A percentile compares a stretch with the other conserved stretches of the same genome.
Conservation (phyloP, 2,329 filamentous ascomycete species). For the Sordariomycetes sp. region DNA sequence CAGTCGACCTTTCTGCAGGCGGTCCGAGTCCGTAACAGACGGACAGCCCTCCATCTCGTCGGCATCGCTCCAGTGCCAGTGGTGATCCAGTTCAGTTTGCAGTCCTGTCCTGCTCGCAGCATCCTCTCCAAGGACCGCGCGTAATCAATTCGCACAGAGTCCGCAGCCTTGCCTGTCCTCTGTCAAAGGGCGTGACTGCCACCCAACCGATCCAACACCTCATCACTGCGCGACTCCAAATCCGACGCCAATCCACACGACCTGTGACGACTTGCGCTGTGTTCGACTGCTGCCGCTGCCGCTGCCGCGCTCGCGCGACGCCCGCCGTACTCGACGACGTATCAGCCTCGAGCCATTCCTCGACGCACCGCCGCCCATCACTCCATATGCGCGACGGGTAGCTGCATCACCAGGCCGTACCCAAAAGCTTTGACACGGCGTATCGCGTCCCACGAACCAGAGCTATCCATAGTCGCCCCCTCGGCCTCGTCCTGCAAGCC, state of each 20-base stretch:
- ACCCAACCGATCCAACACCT: slow-evolving; percentile 18
- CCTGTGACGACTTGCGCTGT: too few relatives aligned
- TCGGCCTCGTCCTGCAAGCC: neutral
- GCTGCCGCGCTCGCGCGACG: neutral
- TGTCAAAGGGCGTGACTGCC: neutral
- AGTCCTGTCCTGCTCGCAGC: too few relatives aligned
- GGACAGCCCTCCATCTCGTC: neutral
- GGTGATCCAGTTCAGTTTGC: neutral
- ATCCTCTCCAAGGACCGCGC: too few relatives aligned
- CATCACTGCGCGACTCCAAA: slow-evolving; percentile 20
- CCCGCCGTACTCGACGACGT: too few relatives aligned
- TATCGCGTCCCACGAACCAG: neutral
- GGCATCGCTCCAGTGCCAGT: neutral
- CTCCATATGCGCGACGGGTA: slow-evolving; percentile 13
- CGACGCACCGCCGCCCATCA: slow-evolving; percentile 2
- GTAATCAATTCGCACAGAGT: too few relatives aligned
- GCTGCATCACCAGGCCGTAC: slow-evolving; percentile 11
- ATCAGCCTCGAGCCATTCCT: neutral
- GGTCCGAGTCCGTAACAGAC: neutral
- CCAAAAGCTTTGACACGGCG: slow-evolving; percentile 1
- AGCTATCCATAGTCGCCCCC: too few relatives aligned
- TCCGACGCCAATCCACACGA: neutral
- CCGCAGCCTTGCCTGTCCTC: too few relatives aligned
- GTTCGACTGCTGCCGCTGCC: too few relatives aligned
- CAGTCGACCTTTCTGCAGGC: slow-evolving; percentile 1